Base-by-base conservation (phyloP, 352 stramenopile species). In the Globisporangium echinulatum region DNA sequence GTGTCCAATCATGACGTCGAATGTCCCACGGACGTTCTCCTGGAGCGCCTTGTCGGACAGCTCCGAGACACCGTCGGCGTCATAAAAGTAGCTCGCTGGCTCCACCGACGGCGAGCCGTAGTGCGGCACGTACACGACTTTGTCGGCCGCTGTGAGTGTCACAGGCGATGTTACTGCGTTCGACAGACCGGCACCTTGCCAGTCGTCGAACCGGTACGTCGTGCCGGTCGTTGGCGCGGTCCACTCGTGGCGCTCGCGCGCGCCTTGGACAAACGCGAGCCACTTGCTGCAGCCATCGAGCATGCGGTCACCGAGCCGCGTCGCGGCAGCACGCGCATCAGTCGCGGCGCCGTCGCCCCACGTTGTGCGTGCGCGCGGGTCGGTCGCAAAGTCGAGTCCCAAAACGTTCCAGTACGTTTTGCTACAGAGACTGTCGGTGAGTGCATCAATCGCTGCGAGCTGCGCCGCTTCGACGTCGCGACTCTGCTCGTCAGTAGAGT, bases 81-180 rank as follows among this genome's bases (percentile, higher is more conserved):
- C 51, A 51, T 76, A 88, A 19, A 90, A 82, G 49, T 90, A 90
- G 17, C 57, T 15, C 54, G 87, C 70, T 0, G 78, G 78, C 33
- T 79, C 87, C 58, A 87, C 77, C 1, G 75, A 74, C 2, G 82
- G 76, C 4, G 76, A 87, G 67, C 86, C 84, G 59, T 87, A 92
- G 64, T 92, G 82, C 37, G 82, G 82, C 2, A 80, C 82, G 52
- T 84, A 92, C 6, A 92, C 82, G n/a, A 92, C 66, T 55, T 92
- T 92, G 60, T 87, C 66, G 7, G 68, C 48, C 8, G 74, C 63
- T 8, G 56, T 64, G 58, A 90, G 82, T 13, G 75, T 73, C 10
- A 88, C 50, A 1, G 74, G 68, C 25, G 74, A 66, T n/a, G 72
- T 65, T 11, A 67, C 63, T 17, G 69, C 74, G 3, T 68, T 57